phyloP scores from a whole-genome alignment of 805 yeast genomes.

The Metschnikowia orientalis region DNA sequence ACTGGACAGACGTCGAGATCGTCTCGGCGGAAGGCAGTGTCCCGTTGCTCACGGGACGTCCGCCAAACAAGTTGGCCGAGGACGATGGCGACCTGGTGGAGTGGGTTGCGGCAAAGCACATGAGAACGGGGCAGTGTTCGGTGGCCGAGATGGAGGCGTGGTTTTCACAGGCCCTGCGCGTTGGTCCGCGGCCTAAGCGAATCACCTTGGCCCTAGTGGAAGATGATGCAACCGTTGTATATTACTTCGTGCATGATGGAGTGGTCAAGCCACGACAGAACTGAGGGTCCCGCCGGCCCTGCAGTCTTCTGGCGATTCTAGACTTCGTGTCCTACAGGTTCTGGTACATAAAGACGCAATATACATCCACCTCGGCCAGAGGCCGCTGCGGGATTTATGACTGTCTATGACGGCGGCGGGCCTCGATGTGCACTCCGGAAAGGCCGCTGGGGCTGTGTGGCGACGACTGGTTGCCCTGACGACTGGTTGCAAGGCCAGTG shows the following conservation, averaged over 20 bases:
- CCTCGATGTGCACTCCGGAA: too few species aligned
- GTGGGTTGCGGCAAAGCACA: slow-evolving; percentile 41
- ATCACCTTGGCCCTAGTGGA: slow-evolving; percentile 53
- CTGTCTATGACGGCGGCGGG: too few species aligned
- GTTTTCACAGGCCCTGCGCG: slow-evolving; percentile 28
- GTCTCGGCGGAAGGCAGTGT: slow-evolving; percentile 10
- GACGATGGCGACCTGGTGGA: slow-evolving; percentile 21
- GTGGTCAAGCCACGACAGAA: slow-evolving; percentile 59
- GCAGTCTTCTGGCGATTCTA: too few species aligned
- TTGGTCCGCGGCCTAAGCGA: slow-evolving; percentile 35
- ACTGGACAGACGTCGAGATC: slow-evolving; percentile 39
- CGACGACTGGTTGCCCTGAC: too few species aligned
- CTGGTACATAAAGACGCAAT: too few species aligned
- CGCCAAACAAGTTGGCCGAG: slow-evolving; percentile 27
- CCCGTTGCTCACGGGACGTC: slow-evolving; percentile 26
- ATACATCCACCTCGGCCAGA: too few species aligned
- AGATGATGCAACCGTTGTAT: slow-evolving; percentile 68
- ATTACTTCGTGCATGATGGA: slow-evolving; percentile 64
- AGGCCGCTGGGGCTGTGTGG: too few species aligned
- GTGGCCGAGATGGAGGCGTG: slow-evolving; percentile 37
- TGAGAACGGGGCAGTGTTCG: slow-evolving; percentile 25
- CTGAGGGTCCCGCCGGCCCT: too few species aligned
- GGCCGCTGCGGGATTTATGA: too few species aligned
- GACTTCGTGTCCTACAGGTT: too few species aligned
- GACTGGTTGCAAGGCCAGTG: too few species aligned